These are phyloP conservation scores for Nymphaea thermarum DNA, from an alignment of 164 flowering plant species.

Conservation along the genomic window DNA sequence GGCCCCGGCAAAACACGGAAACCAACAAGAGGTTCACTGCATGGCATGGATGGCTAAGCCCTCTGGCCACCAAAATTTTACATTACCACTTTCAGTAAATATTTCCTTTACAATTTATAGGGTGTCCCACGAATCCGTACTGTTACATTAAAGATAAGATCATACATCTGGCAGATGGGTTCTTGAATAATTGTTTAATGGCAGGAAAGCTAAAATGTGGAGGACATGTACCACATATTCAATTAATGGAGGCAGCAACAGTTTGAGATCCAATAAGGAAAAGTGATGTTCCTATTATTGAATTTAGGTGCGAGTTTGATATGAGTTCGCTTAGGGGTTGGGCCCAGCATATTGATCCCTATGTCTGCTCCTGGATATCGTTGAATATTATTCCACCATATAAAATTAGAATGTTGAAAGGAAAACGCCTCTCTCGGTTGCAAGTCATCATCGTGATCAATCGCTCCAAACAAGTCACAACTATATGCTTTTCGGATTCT, in stretches of 20 bases:
- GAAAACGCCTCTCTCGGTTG: not conserved
- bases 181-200: no score
- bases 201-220: not conserved
- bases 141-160: not conserved
- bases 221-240: not conserved
- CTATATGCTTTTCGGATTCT: not conserved
- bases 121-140: not conserved
- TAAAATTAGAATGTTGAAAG: not conserved
- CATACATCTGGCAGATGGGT: not conserved
- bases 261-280: not conserved
- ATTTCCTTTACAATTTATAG: not conserved
- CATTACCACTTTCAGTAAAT: not conserved
- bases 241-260: not conserved
- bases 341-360: not conserved
- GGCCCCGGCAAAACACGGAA: not conserved
- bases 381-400: not conserved
- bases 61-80: not conserved
- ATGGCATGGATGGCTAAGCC: not conserved
- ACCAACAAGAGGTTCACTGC: not conserved
- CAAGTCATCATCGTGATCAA: not conserved
- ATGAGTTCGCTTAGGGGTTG: not conserved
- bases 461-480: not conserved
- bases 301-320: not conserved
- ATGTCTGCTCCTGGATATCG: not conserved
- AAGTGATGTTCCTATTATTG: not conserved